phyloP scores from a whole-genome alignment of 75 land plant genomes.

The Cunninghamia lanceolata region DNA sequence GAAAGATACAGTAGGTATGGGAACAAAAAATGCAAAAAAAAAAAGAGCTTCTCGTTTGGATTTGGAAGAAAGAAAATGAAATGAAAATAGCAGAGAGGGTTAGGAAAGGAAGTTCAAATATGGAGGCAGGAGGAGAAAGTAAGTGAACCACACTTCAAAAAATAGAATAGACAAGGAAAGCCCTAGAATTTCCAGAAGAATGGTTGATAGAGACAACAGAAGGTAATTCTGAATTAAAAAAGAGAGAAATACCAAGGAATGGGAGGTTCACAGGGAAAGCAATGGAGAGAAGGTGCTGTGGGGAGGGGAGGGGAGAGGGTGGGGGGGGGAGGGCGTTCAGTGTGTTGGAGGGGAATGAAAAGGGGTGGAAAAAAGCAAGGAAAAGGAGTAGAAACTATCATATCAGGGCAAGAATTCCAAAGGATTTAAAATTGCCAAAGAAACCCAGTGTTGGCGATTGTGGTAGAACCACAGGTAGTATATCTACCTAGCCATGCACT shows the following conservation, averaged over 20 bases:
- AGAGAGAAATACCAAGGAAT: not conserved
- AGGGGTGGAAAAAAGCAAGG: no score
- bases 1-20: no score
- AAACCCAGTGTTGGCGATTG: no score
- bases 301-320: no score
- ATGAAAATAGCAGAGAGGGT: not conserved
- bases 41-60: not conserved
- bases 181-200: not conserved
- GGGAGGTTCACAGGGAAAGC: not conserved
- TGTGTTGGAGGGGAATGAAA: no score
- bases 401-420: not conserved
- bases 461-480: no score
- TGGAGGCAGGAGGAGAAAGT: not conserved
- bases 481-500: no score
- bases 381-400: no score
- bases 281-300: not conserved
- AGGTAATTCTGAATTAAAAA: no score
- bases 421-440: not conserved
- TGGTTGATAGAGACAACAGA: not conserved
- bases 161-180: not conserved
- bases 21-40: not conserved
- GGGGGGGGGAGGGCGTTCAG: no score
- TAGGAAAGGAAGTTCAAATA: not conserved
- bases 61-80: not conserved
- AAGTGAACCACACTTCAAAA: not conserved